phyloP scores from a whole-genome alignment of 257 asterid species.

The Petunia secreta region DNA sequence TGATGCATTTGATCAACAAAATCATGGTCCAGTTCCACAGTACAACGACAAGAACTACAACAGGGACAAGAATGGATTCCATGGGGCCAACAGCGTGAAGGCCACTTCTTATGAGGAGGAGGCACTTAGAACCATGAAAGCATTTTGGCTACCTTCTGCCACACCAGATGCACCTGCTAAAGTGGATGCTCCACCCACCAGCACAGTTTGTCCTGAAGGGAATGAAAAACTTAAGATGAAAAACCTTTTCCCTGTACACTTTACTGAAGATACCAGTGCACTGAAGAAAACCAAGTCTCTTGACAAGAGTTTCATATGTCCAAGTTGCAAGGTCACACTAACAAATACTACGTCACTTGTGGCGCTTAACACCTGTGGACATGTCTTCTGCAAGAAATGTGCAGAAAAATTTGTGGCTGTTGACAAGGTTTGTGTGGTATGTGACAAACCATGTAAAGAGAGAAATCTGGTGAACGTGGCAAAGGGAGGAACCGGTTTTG shows the following conservation, averaged over 20 bases:
- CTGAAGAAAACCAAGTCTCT: slow-evolving; percentile 55
- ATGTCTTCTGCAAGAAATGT: slow-evolving; percentile 93
- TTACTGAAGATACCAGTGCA: slow-evolving; percentile 68
- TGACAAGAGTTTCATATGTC: slow-evolving; percentile 75
- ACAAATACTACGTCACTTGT: slow-evolving; percentile 75
- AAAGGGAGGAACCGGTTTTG: slow-evolving; percentile 97
- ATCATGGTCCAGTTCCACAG: slow-evolving; percentile 90
- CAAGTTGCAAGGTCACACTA: slow-evolving; percentile 90
- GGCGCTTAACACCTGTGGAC: slow-evolving; percentile 88
- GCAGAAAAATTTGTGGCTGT: slow-evolving; percentile 76
- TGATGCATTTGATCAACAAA: slow-evolving; percentile 89
- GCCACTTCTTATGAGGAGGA: slow-evolving; percentile 91
- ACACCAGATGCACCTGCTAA: slow-evolving; percentile 90
- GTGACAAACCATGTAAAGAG: slow-evolving; percentile 85
- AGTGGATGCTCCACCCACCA: slow-evolving; percentile 70
- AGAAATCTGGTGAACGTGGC: slow-evolving; percentile 65
- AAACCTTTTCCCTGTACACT: slow-evolving; percentile 62
- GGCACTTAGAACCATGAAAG: slow-evolving; percentile 96
- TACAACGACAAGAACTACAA: slow-evolving; percentile 65
- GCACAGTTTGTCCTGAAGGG: slow-evolving; percentile 88
- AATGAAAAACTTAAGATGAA: slow-evolving; percentile 40
- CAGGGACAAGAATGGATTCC: slow-evolving; percentile 80
- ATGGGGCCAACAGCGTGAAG: slow-evolving; percentile 95
- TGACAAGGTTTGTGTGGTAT: slow-evolving; percentile 83
- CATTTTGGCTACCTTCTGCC: slow-evolving; percentile 97